Evolutionary conservation across 2,329 filamentous ascomycete species (phyloP), one percentile per base, ranked within the genome.

Genomic region (Cryphonectria carpinicola): DNA sequence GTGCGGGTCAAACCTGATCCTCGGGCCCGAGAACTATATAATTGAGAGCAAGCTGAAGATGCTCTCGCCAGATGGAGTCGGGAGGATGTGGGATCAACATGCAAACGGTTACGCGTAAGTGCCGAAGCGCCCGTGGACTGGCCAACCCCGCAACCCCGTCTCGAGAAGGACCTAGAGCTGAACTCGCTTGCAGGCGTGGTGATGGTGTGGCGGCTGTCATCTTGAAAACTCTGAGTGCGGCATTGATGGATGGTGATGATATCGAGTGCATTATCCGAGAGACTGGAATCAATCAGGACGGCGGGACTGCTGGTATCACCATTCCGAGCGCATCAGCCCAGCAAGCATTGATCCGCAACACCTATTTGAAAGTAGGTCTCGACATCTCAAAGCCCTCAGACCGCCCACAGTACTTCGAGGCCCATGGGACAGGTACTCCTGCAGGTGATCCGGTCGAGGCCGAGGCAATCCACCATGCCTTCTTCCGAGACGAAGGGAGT

Each of bases 21-120:
- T 82, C 8, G 76, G 75, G 0, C 78, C 79, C 19, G 63, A 62
- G n/a, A 64, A 37, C 35, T 81, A 78, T 73, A 76, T 82, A 17
- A 76, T 75, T 17, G 79, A 79, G 71, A 79, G 77, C n/a, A 81
- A 80, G 41, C 73, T 82, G 10, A 76, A 79, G 52, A 82, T 83
- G 76, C 73, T 84, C 1, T 81, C 80, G 25, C 79, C 80, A 1
- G 75, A 78, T 1, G 80, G 81, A 0, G 77, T 76, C 58, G 82
- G 78, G 37, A 78, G 79, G 22, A 81, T 81, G 74, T 87, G 83
- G 76, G 85, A 87, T 71, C 74, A 76, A 0, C 74, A 76, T 11
- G 86, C 84, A 0, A 80, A 86, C 69, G 87, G 86, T 0, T 88
- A 88, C 72, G 84, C 81, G n/a, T n/a, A n/a, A n/a, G n/a, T n/a